Conservation (phyloP, 1,284 basidiomycete species). For the Pisolithus thermaeus region DNA sequence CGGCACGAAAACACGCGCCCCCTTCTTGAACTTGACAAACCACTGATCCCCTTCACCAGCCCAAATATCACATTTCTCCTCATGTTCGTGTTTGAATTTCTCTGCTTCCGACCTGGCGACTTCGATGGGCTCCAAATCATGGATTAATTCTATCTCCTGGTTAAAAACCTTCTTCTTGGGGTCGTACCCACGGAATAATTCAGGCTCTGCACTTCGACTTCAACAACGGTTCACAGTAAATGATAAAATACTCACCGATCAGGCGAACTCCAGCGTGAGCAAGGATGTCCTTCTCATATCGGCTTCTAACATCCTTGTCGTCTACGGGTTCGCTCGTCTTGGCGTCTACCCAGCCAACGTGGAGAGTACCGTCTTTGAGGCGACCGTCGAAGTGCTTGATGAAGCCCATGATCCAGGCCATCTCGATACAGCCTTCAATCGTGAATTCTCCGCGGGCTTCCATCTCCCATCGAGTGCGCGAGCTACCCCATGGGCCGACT, state of each 20-base stretch:
- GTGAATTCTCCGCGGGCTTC: conserved; percentile 91
- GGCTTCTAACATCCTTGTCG: conserved; percentile 92
- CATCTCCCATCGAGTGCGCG: conserved; percentile 99
- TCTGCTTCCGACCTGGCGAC: conserved; percentile 86
- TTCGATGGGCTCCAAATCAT: conserved; percentile 96
- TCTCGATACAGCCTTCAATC: conserved; percentile 96
- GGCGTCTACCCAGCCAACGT: conserved; percentile 97
- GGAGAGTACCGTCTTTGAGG: conserved; percentile 85
- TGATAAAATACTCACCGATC: conserved; percentile 59
- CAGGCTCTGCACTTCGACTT: conserved; percentile 66
- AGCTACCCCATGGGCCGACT: conserved; percentile 98
- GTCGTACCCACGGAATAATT: conserved; percentile 96
- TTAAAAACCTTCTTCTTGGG: conserved; percentile 96
- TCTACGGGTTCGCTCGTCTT: conserved; percentile 97
- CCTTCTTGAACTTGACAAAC: conserved; percentile 99
- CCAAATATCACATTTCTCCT: conserved; percentile 95
- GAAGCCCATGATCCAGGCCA: conserved; percentile 99
- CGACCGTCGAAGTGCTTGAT: conserved; percentile 99
- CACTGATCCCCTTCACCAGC: conserved; percentile 85
- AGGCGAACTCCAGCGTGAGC: conserved; percentile 92
- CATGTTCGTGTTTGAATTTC: conserved; percentile 96
- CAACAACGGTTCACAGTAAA: conserved; percentile 1
- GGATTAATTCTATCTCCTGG: conserved; percentile 94
- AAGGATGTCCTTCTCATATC: conserved; percentile 94
- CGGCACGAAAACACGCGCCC: conserved; percentile 88